Evolutionary conservation across 1,284 basidiomycete genomes (phyloP).

Genomic region (Farysia itapuensis): DNA sequence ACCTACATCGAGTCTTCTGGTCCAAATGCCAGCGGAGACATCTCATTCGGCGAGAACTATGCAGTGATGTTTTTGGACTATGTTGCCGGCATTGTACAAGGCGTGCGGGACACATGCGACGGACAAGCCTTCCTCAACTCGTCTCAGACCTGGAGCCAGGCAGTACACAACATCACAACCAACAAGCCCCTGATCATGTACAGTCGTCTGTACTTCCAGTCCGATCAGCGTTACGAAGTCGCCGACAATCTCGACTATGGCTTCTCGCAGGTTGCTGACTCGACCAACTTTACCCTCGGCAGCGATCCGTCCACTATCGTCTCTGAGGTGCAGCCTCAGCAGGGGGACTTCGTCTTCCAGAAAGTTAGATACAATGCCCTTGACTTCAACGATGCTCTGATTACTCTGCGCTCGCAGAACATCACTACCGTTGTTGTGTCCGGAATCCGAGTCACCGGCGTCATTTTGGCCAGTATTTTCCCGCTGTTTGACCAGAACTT

Average conservation of each 20-base stretch:
- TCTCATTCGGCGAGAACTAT: neutral
- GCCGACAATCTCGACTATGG: neutral
- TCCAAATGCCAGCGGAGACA: neutral
- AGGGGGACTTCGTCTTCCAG: constrained; percentile 1
- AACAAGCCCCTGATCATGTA: neutral
- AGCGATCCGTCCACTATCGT: neutral
- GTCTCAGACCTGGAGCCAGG: neutral
- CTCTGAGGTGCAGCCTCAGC: neutral
- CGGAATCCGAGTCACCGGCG: neutral
- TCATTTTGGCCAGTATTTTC: neutral
- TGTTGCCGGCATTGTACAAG: neutral
- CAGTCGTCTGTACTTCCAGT: neutral
- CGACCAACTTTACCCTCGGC: neutral
- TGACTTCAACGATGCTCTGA: constrained; percentile 1
- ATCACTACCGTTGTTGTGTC: neutral
- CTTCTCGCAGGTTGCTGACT: neutral
- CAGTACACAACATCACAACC: neutral
- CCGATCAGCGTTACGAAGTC: neutral
- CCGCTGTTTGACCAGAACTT: constrained; percentile 2
- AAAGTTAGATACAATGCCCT: neutral
- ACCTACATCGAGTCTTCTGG: constrained; percentile 2
- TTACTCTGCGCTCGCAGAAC: neutral
- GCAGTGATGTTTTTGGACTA: constrained; percentile 1
- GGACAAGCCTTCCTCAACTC: neutral
- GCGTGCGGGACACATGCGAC: neutral